Base-by-base conservation (phyloP, 116 monocot genomes). In the Zostera marina region DNA sequence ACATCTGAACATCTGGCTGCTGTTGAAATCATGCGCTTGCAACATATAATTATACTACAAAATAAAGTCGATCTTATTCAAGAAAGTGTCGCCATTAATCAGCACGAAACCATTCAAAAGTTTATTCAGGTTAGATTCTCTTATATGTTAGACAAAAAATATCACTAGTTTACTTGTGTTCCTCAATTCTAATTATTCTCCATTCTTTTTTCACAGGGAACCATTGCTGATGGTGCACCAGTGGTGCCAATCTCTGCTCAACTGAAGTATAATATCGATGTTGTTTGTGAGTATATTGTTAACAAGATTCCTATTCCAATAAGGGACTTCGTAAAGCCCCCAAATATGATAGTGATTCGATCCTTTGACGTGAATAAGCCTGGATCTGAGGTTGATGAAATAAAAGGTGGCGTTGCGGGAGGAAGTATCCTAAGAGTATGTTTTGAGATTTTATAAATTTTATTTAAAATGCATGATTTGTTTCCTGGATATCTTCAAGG, bases 321-420 rank as follows among this genome's bases (percentile, higher is more conserved):
- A 48, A 81, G 96, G 63, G 68, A 96, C 55, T 96, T 96, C 52
- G 72, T 62, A 12, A 76, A 78, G 48, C 84, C 93, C 0, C 88
- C 93, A 45, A 88, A 84, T 63, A 93, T 93, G 93, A 93, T 88
- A 57, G 88, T 93, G 8, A 93, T 93, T 69, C 79, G 93, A 17
- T 93, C 93, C 21, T 93, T 93, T 67, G 93, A 93, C 69, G 93
- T 93, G 24, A 93, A 93, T 45, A 93, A 93, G 62, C 93, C 93
- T 71, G 93, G 93, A 14, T 93, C 88, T 56, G 93, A 92, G 72
- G 92, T 92, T 60, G 87, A 93, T 73, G 88, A 93, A 55, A 84
- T 93, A 47, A 87, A 84, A 64, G 93, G 93, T 60, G 93, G 93
- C 32, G 93, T 93, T 69, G 93, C 93, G 44, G 93, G 93, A 67